Base-by-base conservation (phyloP, 345 rosid species). In the Camelina hispida region DNA sequence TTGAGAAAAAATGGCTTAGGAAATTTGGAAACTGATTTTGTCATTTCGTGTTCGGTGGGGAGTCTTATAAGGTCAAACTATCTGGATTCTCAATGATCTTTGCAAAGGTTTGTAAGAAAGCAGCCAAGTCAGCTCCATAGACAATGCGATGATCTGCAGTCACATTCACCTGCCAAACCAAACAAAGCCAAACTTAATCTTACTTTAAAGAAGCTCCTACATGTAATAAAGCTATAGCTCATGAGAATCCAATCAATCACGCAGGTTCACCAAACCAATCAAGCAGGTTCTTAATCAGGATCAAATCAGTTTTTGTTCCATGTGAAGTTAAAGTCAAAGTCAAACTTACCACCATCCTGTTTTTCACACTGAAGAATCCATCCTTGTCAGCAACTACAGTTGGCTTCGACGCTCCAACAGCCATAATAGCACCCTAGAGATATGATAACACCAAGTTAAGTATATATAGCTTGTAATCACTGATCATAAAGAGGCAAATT, bases 371-470 rank as follows among this genome's bases (percentile, higher is more conserved):
- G 87, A 95, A 90, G 86, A 90, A 95, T 34, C 97, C 96, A 69
- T 90, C 97, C 9, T 81, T 78, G 75, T 89, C 93, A 82, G 99
- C 93, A 44, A 90, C 87, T 35, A 86, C 97, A 38, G 89, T 89
- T 30, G 97, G 97, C 68, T 91, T 95, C 69, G 99, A 91, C 60
- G 97, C 97, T 82, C 97, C 97, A 79, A 92, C 99, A 69, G 97
- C 97, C 97, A 95, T 92, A 72, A 95, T 95, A 52, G 97, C 99
- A 30, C 99, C 99, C 99, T 95, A 85, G n/a, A 76, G 42, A 72
- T 43, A 65, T 70, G 55, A 57, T 58, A 15, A 15, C 16, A 32
- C 59, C 14, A 65, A 77, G 5, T 57, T 46, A 38, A 34, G 42
- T 34, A 30, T 2, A 34, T 12, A 14, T 43, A 32, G 11, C 46